These are phyloP conservation scores for Hymenoscyphus fructigenus DNA, from an alignment of 2,329 filamentous ascomycete genomes.

Conservation along the genomic window DNA sequence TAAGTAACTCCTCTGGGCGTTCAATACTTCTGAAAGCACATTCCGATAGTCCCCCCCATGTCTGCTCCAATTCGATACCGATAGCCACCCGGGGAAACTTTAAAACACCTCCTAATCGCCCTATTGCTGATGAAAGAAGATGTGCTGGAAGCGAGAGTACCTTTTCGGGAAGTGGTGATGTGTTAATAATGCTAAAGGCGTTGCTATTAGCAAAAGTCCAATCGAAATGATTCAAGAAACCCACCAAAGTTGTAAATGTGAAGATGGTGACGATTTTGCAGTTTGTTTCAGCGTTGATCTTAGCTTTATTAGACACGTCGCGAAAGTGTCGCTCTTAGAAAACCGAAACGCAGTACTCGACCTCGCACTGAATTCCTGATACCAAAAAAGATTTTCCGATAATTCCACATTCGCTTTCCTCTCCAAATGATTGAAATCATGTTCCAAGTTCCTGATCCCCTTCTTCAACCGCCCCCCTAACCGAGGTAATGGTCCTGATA, in stretches of 20 bases:
- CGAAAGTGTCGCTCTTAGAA: constrained; percentile 14
- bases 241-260: constrained; percentile 16
- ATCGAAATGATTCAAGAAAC: neutral
- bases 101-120: constrained; percentile 8
- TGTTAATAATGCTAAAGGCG: constrained; percentile 16
- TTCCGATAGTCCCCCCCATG: constrained; percentile 16
- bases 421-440: constrained; percentile 14
- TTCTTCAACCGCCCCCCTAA: constrained; percentile 13
- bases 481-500: neutral
- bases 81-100: constrained; percentile 14
- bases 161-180: constrained; percentile 8
- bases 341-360: constrained; percentile 8
- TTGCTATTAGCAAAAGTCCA: neutral
- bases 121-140: constrained; percentile 6
- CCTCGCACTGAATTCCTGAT: constrained; percentile 16
- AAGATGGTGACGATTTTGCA: constrained; percentile 6
- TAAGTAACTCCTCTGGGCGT: constrained; percentile 8
- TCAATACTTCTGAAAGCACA: constrained; percentile 18
- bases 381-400: constrained; percentile 17
- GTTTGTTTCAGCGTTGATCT: constrained; percentile 13
- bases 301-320: constrained; percentile 10
- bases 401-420: constrained; percentile 10
- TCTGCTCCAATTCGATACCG: constrained; percentile 18
- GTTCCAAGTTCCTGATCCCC: constrained; percentile 8
- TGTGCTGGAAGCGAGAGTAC: constrained; percentile 11